phyloP scores from a whole-genome alignment of 768 basidiomycete genomes.

The Lactarius psammicola region DNA sequence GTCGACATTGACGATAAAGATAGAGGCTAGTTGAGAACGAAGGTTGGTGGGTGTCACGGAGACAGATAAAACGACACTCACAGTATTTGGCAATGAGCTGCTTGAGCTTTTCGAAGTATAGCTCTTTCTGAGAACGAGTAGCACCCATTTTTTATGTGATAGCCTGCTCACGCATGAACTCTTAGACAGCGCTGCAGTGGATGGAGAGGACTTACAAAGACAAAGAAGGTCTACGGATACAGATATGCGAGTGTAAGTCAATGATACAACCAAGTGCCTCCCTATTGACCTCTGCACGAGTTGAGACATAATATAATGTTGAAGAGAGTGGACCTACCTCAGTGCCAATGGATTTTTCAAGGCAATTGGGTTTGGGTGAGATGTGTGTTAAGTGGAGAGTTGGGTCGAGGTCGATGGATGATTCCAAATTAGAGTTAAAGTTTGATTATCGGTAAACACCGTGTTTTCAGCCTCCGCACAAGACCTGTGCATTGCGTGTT shows the following conservation, averaged over 20 bases:
- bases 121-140: conserved; percentile 82
- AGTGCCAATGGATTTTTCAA: conserved; percentile 97
- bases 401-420: no score
- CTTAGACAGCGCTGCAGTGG: not conserved
- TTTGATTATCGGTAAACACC: conserved; percentile 6
- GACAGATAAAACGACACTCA: conserved; percentile 40
- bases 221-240: conserved; percentile 21
- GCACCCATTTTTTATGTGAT: conserved; percentile 70
- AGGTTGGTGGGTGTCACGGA: not conserved
- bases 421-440: conserved; percentile 26
- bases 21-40: conserved; percentile 64
- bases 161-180: conserved; percentile 18
- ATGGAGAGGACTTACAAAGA: conserved; percentile 17
- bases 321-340: conserved; percentile 46
- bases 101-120: conserved; percentile 93
- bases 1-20: conserved; percentile 99
- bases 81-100: conserved; percentile 87
- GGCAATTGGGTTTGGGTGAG: conserved; percentile 48
- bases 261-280: conserved; percentile 57
- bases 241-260: conserved; percentile 2
- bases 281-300: conserved; percentile 80
- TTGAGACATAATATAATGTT: not conserved
- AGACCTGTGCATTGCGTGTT: not conserved
- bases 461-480: not conserved
- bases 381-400: conserved; percentile 17